Evolutionary conservation across 2,329 filamentous ascomycete genomes (phyloP).

Genomic region (Verticillium nonalfalfae): DNA sequence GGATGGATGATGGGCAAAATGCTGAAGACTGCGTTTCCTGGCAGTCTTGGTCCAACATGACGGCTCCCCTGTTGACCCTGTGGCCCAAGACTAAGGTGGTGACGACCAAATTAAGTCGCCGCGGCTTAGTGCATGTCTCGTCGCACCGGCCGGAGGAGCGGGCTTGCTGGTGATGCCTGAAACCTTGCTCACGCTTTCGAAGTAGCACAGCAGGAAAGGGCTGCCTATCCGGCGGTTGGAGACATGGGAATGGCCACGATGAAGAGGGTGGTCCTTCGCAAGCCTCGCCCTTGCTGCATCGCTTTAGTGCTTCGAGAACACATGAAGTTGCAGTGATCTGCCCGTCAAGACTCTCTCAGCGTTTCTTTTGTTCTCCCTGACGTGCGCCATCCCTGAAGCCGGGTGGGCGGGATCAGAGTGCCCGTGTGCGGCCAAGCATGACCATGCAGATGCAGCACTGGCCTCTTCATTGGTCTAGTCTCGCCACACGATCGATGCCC

Average conservation of each 20-base stretch:
- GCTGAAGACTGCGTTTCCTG: not conserved
- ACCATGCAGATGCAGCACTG: not conserved
- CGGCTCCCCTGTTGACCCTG: not conserved
- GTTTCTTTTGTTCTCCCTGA: not conserved
- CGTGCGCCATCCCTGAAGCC: not conserved
- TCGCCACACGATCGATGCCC: not conserved
- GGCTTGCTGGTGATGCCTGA: not conserved
- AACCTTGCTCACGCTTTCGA: not conserved
- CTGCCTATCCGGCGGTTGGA: not conserved
- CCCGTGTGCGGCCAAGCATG: not conserved
- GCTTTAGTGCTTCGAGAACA: not conserved
- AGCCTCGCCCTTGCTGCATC: not conserved
- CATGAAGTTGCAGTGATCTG: not conserved
- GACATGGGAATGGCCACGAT: not conserved
- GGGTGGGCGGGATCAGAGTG: not conserved
- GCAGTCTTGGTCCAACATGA: not conserved
- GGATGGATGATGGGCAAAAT: not conserved
- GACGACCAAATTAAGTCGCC: not conserved
- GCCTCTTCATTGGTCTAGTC: not conserved
- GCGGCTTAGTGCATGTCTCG: not conserved
- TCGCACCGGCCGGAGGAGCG: not conserved
- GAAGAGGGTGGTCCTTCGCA: not conserved
- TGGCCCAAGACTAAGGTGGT: not conserved
- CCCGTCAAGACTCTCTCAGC: not conserved
- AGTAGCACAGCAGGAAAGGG: not conserved